Conservation (phyloP, 768 basidiomycete species). For the Rhodotorula graminis region DNA sequence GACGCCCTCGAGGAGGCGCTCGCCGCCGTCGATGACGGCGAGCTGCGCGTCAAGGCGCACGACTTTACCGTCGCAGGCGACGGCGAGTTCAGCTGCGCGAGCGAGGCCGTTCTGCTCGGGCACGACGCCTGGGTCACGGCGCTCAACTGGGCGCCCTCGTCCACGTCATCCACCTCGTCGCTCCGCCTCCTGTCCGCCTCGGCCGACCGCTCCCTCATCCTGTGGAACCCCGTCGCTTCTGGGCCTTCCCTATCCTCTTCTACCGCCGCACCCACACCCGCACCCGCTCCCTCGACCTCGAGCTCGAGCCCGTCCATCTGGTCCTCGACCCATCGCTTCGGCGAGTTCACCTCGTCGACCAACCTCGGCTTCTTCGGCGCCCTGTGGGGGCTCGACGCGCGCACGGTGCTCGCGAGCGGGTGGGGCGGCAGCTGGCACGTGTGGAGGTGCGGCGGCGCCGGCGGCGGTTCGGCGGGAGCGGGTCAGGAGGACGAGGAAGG, state of each 20-base stretch:
- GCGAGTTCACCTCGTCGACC: slow-evolving; percentile 81
- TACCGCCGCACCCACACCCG: neutral
- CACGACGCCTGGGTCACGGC: slow-evolving; percentile 91
- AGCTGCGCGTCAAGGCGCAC: slow-evolving; percentile 78
- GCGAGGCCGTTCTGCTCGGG: slow-evolving; percentile 91
- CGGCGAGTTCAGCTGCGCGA: slow-evolving; percentile 64
- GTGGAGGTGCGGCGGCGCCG: slow-evolving; percentile 51
- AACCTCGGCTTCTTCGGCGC: slow-evolving; percentile 89
- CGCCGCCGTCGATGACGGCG: slow-evolving; percentile 48
- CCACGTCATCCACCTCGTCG: neutral
- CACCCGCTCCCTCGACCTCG: neutral
- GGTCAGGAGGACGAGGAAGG: slow-evolving; percentile 40
- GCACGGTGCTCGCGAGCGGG: slow-evolving; percentile 73
- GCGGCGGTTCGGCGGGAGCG: too few species aligned
- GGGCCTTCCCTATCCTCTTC: neutral
- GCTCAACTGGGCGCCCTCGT: slow-evolving; percentile 67
- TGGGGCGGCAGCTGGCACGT: slow-evolving; percentile 94
- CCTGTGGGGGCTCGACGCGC: slow-evolving; percentile 64
- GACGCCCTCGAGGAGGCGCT: slow-evolving; percentile 37
- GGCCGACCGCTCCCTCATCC: slow-evolving; percentile 87
- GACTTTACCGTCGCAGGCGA: slow-evolving; percentile 61
- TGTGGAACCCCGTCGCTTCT: slow-evolving; percentile 75
- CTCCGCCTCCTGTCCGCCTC: slow-evolving; percentile 80
- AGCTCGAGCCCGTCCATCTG: slow-evolving; percentile 62
- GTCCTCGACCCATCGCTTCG: slow-evolving; percentile 86